A percentile compares a stretch with the other conserved stretches of the same genome.
Evolutionary conservation across 2,329 filamentous ascomycete genomes (phyloP).

Genomic region (Xylariomycetidae sp.): DNA sequence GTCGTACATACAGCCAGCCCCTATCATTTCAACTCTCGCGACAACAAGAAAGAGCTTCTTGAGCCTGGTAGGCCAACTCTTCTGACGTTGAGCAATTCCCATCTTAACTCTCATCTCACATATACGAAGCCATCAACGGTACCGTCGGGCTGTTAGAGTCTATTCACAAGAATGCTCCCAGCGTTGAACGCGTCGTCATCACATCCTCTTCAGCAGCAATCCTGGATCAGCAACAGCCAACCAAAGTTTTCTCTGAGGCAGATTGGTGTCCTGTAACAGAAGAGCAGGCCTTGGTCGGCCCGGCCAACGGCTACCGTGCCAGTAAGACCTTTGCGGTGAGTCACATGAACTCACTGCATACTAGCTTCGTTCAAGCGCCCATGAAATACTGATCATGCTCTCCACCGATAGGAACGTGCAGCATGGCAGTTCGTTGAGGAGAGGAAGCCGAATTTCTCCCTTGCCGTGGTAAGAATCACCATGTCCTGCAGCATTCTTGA

Average conservation of each 20-base stretch:
- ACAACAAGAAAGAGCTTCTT: slow-evolving; percentile 41
- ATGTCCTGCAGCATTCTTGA: background rate
- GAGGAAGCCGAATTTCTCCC: slow-evolving; percentile 36
- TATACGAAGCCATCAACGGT: slow-evolving; percentile 50
- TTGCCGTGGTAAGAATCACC: slow-evolving; percentile 34
- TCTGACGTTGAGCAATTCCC: no score
- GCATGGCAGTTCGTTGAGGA: slow-evolving; percentile 44
- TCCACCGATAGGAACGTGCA: slow-evolving; percentile 18
- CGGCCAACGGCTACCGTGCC: slow-evolving; percentile 22
- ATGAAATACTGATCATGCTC: no score
- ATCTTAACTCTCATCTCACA: slow-evolving; percentile 9
- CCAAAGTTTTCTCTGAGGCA: slow-evolving; percentile 35
- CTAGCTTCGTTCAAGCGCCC: no score
- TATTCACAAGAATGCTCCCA: slow-evolving; percentile 49
- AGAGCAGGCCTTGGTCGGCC: slow-evolving; percentile 27
- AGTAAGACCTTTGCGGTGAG: slow-evolving; percentile 47
- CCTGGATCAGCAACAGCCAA: slow-evolving; percentile 28
- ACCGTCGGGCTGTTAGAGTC: slow-evolving; percentile 66
- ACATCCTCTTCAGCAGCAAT: slow-evolving; percentile 50
- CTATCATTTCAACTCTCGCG: slow-evolving; percentile 45
- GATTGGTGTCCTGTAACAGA: slow-evolving; percentile 47
- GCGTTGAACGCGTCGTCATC: slow-evolving; percentile 65
- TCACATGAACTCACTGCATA: no score
- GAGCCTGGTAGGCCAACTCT: slow-evolving; percentile 4
- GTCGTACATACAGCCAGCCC: slow-evolving; percentile 55